phyloP scores from a whole-genome alignment of 805 yeast genomes.

The Clavispora carvajalis region DNA sequence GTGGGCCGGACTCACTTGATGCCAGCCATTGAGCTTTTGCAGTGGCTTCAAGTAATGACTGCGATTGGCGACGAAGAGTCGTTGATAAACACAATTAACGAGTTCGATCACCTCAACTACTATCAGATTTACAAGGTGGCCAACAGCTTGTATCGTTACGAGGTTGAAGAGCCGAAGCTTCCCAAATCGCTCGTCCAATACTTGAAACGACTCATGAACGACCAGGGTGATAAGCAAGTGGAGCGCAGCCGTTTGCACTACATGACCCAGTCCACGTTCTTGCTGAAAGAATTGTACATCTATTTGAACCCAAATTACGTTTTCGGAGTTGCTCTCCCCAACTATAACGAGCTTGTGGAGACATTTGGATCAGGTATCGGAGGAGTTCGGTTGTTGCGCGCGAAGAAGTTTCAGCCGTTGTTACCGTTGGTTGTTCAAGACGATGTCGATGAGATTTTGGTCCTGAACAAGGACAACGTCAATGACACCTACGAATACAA shows the following conservation, averaged over 20 bases:
- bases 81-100: slow-evolving; percentile 47
- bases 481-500: slow-evolving; percentile 30
- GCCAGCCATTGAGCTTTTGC: slow-evolving; percentile 74
- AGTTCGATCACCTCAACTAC: slow-evolving; percentile 57
- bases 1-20: slow-evolving; percentile 64
- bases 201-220: slow-evolving; percentile 26
- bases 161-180: slow-evolving; percentile 70
- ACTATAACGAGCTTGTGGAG: slow-evolving; percentile 63
- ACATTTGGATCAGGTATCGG: slow-evolving; percentile 75
- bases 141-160: slow-evolving; percentile 71
- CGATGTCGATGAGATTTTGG: slow-evolving; percentile 56
- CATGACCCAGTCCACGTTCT: slow-evolving; percentile 36
- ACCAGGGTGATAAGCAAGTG: slow-evolving; percentile 36
- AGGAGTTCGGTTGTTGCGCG: slow-evolving; percentile 49
- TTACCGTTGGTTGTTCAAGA: slow-evolving; percentile 68
- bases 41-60: slow-evolving; percentile 86
- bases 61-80: slow-evolving; percentile 62
- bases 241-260: slow-evolving; percentile 24
- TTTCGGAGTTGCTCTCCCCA: slow-evolving; percentile 63
- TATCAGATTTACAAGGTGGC: slow-evolving; percentile 65
- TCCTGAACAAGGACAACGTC: slow-evolving; percentile 23
- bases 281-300: slow-evolving; percentile 37
- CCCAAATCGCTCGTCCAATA: slow-evolving; percentile 33
- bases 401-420: slow-evolving; percentile 61
- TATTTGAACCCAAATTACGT: slow-evolving; percentile 50